Evolutionary conservation across 345 rosid species (phyloP).

Genomic region (Raphanus raphanistrum): DNA sequence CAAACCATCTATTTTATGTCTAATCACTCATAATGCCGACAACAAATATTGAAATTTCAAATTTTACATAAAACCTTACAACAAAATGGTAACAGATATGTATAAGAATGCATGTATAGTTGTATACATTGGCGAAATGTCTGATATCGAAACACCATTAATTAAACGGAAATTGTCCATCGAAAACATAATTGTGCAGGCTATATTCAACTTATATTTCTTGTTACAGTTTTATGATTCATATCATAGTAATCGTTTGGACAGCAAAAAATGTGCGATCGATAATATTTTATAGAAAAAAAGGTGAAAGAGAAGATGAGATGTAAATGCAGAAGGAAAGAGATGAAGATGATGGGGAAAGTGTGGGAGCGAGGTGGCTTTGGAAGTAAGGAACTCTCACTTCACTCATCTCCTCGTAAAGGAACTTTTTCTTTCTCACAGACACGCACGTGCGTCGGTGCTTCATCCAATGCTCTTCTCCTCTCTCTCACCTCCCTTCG

Average conservation of each 20-base stretch:
- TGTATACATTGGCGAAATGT: no score
- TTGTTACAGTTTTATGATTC: background rate
- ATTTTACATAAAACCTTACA: no score
- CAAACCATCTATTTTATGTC: slow-evolving; percentile 10
- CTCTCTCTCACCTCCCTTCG: slow-evolving; percentile 33
- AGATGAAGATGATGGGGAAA: slow-evolving; percentile 17
- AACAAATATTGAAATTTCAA: background rate
- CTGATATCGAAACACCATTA: no score
- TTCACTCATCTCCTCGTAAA: slow-evolving; percentile 61
- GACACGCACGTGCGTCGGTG: slow-evolving; percentile 59
- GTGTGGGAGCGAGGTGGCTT: slow-evolving; percentile 38
- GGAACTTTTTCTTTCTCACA: slow-evolving; percentile 46
- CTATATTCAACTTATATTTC: background rate
- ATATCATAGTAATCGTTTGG: background rate
- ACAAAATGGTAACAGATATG: no score
- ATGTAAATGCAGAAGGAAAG: slow-evolving; percentile 14
- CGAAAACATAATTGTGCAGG: background rate
- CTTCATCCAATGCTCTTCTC: slow-evolving; percentile 51
- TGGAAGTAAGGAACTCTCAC: slow-evolving; percentile 38
- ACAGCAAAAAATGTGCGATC: background rate
- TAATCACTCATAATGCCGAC: slow-evolving; percentile 11
- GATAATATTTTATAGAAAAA: background rate
- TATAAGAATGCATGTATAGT: no score
- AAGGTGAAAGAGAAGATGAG: background rate
- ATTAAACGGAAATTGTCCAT: background rate